These are phyloP conservation scores for Ustilago curta DNA, from an alignment of 1,284 basidiomycete genomes.

Conservation along the genomic window DNA sequence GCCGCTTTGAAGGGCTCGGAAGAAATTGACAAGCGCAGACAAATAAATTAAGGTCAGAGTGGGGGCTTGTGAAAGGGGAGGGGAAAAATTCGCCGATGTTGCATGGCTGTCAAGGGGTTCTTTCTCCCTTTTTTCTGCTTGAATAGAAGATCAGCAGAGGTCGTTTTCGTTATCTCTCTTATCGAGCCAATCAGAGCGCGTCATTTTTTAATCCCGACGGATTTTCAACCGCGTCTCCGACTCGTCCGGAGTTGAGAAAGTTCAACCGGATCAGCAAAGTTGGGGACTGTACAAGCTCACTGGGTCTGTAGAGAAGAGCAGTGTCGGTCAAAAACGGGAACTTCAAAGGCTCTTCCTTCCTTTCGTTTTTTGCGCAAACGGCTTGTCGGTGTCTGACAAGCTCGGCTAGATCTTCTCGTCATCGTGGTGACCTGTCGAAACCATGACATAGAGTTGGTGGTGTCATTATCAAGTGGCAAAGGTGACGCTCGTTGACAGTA, in stretches of 20 bases:
- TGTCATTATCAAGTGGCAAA: neutral
- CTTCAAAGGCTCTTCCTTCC: too few species aligned
- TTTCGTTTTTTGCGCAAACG: too few species aligned
- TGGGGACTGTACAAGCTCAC: too few species aligned
- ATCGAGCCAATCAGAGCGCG: conserved; percentile 33
- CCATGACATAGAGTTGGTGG: neutral
- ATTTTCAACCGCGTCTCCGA: neutral
- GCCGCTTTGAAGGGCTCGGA: neutral
- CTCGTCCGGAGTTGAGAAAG: too few species aligned
- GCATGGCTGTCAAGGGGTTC: conserved; percentile 2
- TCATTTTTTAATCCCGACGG: conserved; percentile 7
- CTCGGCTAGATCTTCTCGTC: too few species aligned
- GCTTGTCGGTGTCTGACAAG: too few species aligned
- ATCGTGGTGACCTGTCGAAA: neutral
- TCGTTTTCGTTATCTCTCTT: conserved; percentile 6
- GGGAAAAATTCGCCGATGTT: conserved; percentile 7
- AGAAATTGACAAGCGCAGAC: neutral
- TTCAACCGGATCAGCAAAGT: too few species aligned
- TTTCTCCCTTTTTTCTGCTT: conserved; percentile 4
- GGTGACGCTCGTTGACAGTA: neutral
- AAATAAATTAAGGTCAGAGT: neutral
- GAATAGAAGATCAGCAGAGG: too few species aligned
- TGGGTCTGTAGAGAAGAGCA: too few species aligned
- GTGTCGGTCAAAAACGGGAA: neutral
- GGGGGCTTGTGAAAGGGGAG: neutral